phyloP scores from a whole-genome alignment of 441 rosid species.

The Jatropha multifida region DNA sequence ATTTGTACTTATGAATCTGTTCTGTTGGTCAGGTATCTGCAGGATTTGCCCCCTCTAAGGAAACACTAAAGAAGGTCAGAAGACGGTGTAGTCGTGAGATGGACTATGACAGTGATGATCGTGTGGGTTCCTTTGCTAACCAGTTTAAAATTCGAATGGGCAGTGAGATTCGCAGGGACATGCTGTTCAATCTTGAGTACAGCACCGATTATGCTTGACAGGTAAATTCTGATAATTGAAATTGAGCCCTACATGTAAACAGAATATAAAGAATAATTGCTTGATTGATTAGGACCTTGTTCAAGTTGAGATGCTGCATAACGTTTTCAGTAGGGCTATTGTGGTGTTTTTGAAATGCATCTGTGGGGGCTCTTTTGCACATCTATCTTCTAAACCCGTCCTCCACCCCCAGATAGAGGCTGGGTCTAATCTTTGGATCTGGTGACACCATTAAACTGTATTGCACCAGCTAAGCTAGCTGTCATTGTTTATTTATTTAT shows the following conservation, averaged over 20 bases:
- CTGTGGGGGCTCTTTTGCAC: background rate
- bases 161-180: slow-evolving; percentile 62
- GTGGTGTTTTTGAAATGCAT: background rate
- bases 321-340: background rate
- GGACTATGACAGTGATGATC: slow-evolving; percentile 64
- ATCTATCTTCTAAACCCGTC: background rate
- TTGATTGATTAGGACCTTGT: slow-evolving; percentile 1
- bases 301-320: background rate
- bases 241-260: background rate
- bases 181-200: slow-evolving; percentile 70
- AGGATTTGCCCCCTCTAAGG: slow-evolving; percentile 83
- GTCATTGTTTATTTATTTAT: background rate
- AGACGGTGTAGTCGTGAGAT: slow-evolving; percentile 82
- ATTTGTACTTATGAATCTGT: slow-evolving; percentile 13
- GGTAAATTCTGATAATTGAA: slow-evolving; percentile 24
- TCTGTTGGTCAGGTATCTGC: slow-evolving; percentile 51
- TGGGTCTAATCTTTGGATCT: background rate
- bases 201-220: slow-evolving; percentile 50
- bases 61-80: slow-evolving; percentile 69
- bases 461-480: background rate
- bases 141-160: slow-evolving; percentile 67
- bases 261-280: background rate
- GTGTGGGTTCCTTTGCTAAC: slow-evolving; percentile 54
- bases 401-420: background rate
- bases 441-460: background rate